Evolutionary conservation across 305 asterid species (phyloP).

Genomic region (Salvia sclarea): DNA sequence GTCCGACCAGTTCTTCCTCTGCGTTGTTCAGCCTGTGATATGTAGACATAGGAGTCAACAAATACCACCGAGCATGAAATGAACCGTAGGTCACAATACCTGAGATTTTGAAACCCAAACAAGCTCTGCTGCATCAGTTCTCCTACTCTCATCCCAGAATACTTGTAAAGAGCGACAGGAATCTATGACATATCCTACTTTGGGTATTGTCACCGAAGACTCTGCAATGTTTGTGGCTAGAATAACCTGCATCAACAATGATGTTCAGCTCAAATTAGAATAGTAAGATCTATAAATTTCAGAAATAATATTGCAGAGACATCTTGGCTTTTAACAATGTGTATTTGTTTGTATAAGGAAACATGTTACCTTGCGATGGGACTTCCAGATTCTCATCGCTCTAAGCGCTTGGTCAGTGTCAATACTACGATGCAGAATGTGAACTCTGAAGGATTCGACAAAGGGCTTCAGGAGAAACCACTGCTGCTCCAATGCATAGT

Average conservation of each 20-base stretch:
- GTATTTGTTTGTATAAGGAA: conserved; percentile 17
- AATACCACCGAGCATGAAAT: conserved; percentile 26
- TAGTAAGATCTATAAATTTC: conserved; percentile 9
- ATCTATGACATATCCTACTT: conserved; percentile 93
- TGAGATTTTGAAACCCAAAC: conserved; percentile 97
- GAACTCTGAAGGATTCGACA: conserved; percentile 64
- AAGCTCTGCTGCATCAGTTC: conserved; percentile 75
- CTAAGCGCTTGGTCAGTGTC: conserved; percentile 88
- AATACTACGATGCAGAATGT: conserved; percentile 87
- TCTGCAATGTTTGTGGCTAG: conserved; percentile 98
- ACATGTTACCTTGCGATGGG: conserved; percentile 78
- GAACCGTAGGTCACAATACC: conserved; percentile 47
- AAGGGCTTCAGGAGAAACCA: conserved; percentile 83
- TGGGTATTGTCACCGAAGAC: conserved; percentile 98
- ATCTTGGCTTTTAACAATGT: conserved; percentile 24
- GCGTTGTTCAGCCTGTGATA: conserved; percentile 87
- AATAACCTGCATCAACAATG: conserved; percentile 60
- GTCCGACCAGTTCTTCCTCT: conserved; percentile 96
- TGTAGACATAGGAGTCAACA: conserved; percentile 22
- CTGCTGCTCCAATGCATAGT: conserved; percentile 81
- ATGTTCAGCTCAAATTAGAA: conserved; percentile 30
- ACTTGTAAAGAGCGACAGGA: conserved; percentile 98
- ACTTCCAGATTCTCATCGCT: conserved; percentile 80
- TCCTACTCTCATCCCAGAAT: conserved; percentile 72
- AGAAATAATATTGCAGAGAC: conserved; percentile 17